These are phyloP conservation scores for Talaromyces ruber DNA, from an alignment of 495 filamentous ascomycete species.

Conservation along the genomic window DNA sequence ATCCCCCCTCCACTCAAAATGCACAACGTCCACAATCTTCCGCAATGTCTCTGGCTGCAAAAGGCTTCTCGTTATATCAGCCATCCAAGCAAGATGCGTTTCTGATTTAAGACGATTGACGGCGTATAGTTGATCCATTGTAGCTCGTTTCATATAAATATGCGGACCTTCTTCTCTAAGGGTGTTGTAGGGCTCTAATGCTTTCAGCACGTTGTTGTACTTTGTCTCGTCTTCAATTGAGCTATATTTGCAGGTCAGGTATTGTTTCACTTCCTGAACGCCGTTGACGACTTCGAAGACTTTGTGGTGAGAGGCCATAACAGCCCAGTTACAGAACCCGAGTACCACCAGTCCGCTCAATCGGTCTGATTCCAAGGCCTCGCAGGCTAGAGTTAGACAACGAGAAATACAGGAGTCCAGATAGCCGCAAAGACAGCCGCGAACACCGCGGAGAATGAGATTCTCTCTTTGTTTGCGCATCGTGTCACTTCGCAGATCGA, in stretches of 20 bases:
- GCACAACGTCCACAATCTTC: not conserved
- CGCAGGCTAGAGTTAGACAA: not conserved
- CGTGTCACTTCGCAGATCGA: not conserved
- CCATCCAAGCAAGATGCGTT: conserved; percentile 15
- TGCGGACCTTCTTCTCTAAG: not conserved
- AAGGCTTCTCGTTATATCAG: conserved; percentile 16
- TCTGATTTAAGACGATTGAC: conserved; percentile 5
- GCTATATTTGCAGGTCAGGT: not conserved
- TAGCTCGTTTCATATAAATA: not conserved
- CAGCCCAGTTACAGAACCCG: conserved; percentile 18
- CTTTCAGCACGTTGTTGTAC: not conserved
- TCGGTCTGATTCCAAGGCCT: not conserved
- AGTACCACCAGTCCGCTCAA: conserved; percentile 7
- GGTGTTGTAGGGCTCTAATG: not conserved
- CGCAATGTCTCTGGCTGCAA: conserved; percentile 12
- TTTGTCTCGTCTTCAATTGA: not conserved
- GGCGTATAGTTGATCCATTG: conserved; percentile 2
- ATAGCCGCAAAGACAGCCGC: not conserved
- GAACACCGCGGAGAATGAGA: not conserved
- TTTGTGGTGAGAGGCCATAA: conserved; percentile 18
- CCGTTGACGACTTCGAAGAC: conserved; percentile 12
- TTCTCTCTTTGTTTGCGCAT: not conserved
- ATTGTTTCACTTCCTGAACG: not conserved
- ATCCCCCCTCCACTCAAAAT: not conserved
- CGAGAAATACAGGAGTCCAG: not conserved